A percentile compares a stretch with the other conserved stretches of the same genome.
These are phyloP conservation scores for Brassica napus DNA, from an alignment of 345 rosid genomes.

Conservation along the genomic window Da-Ae NC_063442.1:36552501-36553000, in stretches of 20 bases:
- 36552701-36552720: slow-evolving; percentile 16
- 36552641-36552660: slow-evolving; percentile 8
- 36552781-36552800: slow-evolving; percentile 80
- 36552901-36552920: no score
- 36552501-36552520: no score
- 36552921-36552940: no score
- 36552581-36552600: neutral
- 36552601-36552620: slow-evolving; percentile 20
- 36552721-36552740: slow-evolving; percentile 30
- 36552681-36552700: slow-evolving; percentile 3
- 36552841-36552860: no score
- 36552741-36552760: slow-evolving; percentile 28
- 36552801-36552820: slow-evolving; percentile 45
- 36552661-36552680: slow-evolving; percentile 9
- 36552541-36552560: neutral
- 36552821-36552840: neutral
- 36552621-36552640: slow-evolving; percentile 20
- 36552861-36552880: neutral
- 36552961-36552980: no score
- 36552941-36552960: no score
- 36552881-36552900: no score
- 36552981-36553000: no score
- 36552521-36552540: no score
- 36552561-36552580: neutral
- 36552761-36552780: slow-evolving; percentile 11